Evolutionary conservation across 2,329 filamentous ascomycete genomes (phyloP).

Genomic region (Plectosphaerella sp.): DNA sequence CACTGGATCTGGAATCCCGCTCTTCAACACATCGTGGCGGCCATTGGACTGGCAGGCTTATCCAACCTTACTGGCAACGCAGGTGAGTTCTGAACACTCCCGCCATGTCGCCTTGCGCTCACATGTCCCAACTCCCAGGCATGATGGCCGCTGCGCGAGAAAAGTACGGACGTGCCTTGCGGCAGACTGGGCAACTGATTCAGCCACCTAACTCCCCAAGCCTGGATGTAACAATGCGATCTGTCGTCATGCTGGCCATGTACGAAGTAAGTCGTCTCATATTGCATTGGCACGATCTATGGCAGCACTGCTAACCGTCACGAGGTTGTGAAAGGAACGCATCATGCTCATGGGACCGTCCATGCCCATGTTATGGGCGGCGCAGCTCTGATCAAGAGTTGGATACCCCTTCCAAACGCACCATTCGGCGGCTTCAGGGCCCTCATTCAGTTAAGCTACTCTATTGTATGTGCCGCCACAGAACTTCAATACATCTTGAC

Average conservation of each 20-base stretch:
- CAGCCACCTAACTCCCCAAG: conserved; percentile 23
- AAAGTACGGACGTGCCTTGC: conserved; percentile 51
- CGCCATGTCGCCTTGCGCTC: not conserved
- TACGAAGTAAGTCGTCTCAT: conserved; percentile 46
- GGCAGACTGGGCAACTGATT: conserved; percentile 38
- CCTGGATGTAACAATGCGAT: conserved; percentile 41
- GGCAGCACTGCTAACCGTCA: not conserved
- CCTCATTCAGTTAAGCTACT: conserved; percentile 51
- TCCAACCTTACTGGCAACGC: conserved; percentile 46
- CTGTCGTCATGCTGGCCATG: conserved; percentile 54
- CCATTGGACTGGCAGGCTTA: conserved; percentile 54
- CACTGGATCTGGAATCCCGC: conserved; percentile 32
- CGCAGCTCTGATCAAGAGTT: conserved; percentile 49
- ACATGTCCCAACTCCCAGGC: conserved; percentile 11
- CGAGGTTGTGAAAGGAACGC: conserved; percentile 41
- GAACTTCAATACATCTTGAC: no score
- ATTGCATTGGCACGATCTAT: no score
- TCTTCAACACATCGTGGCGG: conserved; percentile 46
- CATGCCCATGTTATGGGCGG: conserved; percentile 57
- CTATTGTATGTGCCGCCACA: conserved; percentile 38
- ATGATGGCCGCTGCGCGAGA: conserved; percentile 42
- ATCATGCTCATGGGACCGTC: conserved; percentile 43
- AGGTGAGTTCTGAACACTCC: not conserved
- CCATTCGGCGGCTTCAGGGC: conserved; percentile 42
- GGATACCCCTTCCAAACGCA: conserved; percentile 30